Conservation (phyloP, 129 eudicot genomes). For the Erigeron canadensis region DNA sequence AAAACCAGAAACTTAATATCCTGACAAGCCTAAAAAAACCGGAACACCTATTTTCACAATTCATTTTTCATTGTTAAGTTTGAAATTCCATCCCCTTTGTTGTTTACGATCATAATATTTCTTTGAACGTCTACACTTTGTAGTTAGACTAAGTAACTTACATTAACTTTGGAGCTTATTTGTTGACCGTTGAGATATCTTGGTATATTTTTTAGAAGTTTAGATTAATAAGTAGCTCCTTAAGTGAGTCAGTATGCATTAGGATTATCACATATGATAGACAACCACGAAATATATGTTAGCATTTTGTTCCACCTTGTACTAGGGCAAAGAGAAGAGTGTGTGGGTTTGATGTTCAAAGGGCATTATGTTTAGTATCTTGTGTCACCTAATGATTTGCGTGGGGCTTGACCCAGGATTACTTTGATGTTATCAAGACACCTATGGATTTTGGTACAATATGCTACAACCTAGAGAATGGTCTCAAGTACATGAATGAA, state of each 20-base stretch:
- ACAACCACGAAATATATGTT: no score
- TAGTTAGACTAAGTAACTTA: conserved; percentile 8
- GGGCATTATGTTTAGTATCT: no score
- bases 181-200: conserved; percentile 3
- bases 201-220: background rate
- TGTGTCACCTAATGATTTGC: background rate
- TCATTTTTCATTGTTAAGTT: background rate
- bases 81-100: background rate
- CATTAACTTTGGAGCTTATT: background rate
- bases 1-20: no score
- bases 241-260: background rate
- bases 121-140: background rate
- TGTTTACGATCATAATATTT: background rate
- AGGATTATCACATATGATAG: background rate
- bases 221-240: background rate
- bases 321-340: no score
- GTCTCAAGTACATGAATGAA: conserved; percentile 64
- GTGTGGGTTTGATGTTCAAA: no score
- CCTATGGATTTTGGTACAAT: conserved; percentile 89
- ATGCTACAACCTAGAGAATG: conserved; percentile 68
- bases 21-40: no score
- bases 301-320: no score
- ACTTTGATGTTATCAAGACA: conserved; percentile 68
- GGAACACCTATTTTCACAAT: no score
- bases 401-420: conserved; percentile 50